Evolutionary conservation across 2,329 filamentous ascomycete species (phyloP).

Genomic region (Neopestalotiopsis sp.): DNA sequence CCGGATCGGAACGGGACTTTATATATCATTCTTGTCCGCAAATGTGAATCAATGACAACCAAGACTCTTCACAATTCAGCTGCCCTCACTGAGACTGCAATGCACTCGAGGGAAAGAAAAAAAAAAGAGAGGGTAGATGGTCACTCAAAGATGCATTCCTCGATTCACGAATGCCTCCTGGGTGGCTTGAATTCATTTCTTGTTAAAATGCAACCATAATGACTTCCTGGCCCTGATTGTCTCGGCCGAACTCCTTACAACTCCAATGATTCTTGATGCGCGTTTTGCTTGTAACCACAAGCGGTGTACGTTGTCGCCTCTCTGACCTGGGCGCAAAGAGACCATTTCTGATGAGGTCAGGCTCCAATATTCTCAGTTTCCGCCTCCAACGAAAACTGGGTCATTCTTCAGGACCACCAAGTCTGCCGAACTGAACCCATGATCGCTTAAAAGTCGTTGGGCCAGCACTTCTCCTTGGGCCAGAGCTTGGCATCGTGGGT

Average conservation of each 20-base stretch:
- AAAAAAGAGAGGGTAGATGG: neutral
- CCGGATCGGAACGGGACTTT: too few species aligned
- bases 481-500: slow-evolving; percentile 55
- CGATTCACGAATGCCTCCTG: neutral
- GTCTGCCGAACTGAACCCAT: neutral
- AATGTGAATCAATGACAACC: too few species aligned
- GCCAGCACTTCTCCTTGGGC: slow-evolving; percentile 65
- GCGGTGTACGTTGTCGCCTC: neutral
- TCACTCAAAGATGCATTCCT: neutral
- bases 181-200: neutral
- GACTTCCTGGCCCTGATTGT: neutral
- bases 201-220: neutral
- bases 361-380: too few species aligned
- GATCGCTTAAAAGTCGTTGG: slow-evolving; percentile 46
- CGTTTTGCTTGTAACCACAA: neutral
- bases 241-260: neutral
- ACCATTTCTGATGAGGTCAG: too few species aligned
- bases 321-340: neutral
- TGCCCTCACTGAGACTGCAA: neutral
- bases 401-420: neutral
- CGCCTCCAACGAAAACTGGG: too few species aligned
- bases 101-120: neutral
- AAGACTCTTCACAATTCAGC: neutral
- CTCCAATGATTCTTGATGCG: neutral
- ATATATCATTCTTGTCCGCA: too few species aligned